These are phyloP conservation scores for Sinapis alba DNA, from an alignment of 441 rosid genomes.

Conservation along the genomic window DNA sequence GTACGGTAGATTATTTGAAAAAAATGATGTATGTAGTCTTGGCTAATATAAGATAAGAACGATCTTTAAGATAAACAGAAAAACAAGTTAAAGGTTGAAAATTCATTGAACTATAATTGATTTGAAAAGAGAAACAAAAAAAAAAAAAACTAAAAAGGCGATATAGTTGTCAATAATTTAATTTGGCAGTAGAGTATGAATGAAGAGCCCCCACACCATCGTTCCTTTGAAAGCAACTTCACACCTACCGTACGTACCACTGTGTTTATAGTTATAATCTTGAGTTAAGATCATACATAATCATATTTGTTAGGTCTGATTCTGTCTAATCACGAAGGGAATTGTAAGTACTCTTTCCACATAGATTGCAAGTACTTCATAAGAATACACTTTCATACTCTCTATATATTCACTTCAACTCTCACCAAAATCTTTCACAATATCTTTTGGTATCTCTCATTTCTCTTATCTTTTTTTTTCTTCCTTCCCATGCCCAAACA, in stretches of 20 bases:
- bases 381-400: neutral
- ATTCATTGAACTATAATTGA: neutral
- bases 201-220: conserved; percentile 25
- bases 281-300: neutral
- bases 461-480: neutral
- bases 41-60: neutral
- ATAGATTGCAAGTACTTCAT: neutral
- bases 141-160: neutral
- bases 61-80: neutral
- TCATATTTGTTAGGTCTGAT: neutral
- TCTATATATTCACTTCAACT: conserved; percentile 21
- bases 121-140: neutral
- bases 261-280: neutral
- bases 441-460: neutral
- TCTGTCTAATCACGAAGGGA: neutral
- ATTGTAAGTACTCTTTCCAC: conserved; percentile 3
- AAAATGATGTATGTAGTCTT: no score
- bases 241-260: conserved; percentile 13
- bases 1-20: no score
- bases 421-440: conserved; percentile 8
- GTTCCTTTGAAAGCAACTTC: conserved; percentile 23
- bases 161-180: conserved; percentile 2
- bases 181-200: conserved; percentile 8
- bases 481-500: conserved; percentile 24
- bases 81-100: neutral